Percentiles rank a stretch among this genome's conserved stretches.
phyloP scores from a whole-genome alignment of 441 rosid genomes.

The Omphalea diandra region DNA sequence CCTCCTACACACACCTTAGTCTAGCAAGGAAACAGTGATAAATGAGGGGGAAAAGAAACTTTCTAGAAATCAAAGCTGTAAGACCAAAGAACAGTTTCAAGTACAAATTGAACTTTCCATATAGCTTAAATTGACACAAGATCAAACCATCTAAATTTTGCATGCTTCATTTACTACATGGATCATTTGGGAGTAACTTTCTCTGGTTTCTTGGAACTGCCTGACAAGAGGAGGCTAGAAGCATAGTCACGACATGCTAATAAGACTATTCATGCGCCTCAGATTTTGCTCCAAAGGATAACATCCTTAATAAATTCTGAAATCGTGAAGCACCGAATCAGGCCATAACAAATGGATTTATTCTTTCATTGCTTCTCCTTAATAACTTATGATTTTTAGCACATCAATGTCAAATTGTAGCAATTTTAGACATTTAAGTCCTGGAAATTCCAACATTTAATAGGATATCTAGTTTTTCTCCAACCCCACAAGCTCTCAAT shows the following conservation, averaged over 20 bases:
- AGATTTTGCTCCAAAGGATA: background rate
- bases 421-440: too few relatives aligned
- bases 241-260: slow-evolving; percentile 11
- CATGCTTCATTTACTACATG: background rate
- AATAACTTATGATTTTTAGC: too few relatives aligned
- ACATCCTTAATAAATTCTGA: background rate
- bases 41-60: background rate
- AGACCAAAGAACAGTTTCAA: background rate
- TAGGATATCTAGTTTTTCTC: too few relatives aligned
- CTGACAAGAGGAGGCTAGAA: background rate
- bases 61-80: background rate
- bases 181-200: background rate
- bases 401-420: too few relatives aligned
- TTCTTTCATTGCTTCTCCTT: too few relatives aligned
- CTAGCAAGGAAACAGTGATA: background rate
- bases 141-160: background rate
- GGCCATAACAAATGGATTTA: background rate
- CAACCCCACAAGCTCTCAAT: too few relatives aligned
- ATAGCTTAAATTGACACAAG: background rate
- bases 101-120: slow-evolving; percentile 4
- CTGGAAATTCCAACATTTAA: too few relatives aligned
- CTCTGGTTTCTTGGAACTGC: slow-evolving; percentile 10
- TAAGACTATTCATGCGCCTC: background rate
- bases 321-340: slow-evolving; percentile 10
- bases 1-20: too few relatives aligned